Conservation (phyloP, 169 alveolate genomes). For the Cytauxzoon felis region DNA sequence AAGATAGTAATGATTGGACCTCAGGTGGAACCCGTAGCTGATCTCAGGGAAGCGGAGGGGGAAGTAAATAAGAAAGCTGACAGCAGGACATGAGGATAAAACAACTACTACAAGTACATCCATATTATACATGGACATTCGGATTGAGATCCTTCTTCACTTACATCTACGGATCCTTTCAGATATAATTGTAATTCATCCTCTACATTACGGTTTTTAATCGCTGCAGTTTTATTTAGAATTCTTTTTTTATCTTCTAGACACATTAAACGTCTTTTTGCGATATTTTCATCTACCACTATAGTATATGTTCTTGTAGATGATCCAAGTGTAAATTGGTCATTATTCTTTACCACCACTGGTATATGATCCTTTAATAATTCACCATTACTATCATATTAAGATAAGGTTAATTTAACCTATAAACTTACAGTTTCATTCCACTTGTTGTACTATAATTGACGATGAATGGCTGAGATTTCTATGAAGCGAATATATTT, state of each 20-base stretch:
- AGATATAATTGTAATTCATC: conserved; percentile 17
- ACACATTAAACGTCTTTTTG: not conserved
- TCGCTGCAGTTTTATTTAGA: conserved; percentile 1
- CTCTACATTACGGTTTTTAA: not conserved
- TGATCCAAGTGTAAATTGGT: conserved; percentile 29
- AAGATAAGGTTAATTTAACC: not conserved
- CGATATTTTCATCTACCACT: conserved; percentile 1
- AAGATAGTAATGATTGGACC: too few relatives aligned
- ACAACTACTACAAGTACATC: too few relatives aligned
- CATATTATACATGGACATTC: too few relatives aligned
- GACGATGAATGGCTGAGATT: conserved; percentile 8
- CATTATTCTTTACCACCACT: not conserved
- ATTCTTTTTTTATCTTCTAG: not conserved
- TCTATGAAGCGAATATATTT: too few relatives aligned
- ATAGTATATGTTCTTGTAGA: conserved; percentile 17
- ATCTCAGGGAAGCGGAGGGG: too few relatives aligned
- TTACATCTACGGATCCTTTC: conserved; percentile 25
- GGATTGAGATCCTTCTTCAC: too few relatives aligned
- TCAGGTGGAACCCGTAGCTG: too few relatives aligned
- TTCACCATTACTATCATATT: not conserved
- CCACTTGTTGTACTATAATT: conserved; percentile 17
- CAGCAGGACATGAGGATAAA: too few relatives aligned
- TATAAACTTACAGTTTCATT: conserved; percentile 1
- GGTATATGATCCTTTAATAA: conserved; percentile 14
- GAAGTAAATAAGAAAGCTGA: too few relatives aligned